phyloP scores from a whole-genome alignment of 2,329 filamentous ascomycete genomes.

The Alternaria sp. region DNA sequence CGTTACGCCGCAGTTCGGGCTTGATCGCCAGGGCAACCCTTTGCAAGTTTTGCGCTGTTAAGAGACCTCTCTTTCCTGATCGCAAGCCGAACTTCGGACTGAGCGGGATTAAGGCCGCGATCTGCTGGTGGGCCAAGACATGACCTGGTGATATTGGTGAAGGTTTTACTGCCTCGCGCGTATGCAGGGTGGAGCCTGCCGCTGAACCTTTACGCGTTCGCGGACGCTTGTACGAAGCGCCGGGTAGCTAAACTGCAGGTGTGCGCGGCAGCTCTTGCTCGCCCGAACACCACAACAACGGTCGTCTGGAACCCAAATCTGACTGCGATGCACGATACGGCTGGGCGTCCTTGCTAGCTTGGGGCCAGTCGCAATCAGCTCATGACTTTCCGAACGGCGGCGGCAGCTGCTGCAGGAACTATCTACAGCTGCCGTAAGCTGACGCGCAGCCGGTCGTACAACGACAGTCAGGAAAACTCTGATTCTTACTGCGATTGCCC shows the following conservation, averaged over 20 bases:
- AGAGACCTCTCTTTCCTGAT: neutral
- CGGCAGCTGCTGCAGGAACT: conserved; percentile 39
- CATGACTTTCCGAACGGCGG: conserved; percentile 13
- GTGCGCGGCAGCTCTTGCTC: neutral
- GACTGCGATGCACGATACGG: neutral
- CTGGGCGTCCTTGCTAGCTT: neutral
- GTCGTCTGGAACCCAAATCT: neutral
- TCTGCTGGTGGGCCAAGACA: neutral
- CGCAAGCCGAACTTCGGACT: neutral
- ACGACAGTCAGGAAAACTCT: neutral
- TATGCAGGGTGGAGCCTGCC: neutral
- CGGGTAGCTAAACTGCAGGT: neutral
- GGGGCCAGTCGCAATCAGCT: conserved; percentile 17
- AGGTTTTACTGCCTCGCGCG: neutral
- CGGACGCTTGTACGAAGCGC: neutral
- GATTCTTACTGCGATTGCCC: neutral
- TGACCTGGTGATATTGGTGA: neutral
- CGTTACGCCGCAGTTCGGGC: neutral
- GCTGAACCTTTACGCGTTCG: neutral
- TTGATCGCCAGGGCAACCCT: neutral
- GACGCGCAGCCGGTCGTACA: neutral
- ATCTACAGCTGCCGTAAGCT: neutral
- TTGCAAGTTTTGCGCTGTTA: neutral
- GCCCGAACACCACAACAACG: neutral
- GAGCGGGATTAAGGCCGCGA: neutral